Conservation (phyloP, 495 filamentous ascomycete genomes). For the Letharia lupina region DNA sequence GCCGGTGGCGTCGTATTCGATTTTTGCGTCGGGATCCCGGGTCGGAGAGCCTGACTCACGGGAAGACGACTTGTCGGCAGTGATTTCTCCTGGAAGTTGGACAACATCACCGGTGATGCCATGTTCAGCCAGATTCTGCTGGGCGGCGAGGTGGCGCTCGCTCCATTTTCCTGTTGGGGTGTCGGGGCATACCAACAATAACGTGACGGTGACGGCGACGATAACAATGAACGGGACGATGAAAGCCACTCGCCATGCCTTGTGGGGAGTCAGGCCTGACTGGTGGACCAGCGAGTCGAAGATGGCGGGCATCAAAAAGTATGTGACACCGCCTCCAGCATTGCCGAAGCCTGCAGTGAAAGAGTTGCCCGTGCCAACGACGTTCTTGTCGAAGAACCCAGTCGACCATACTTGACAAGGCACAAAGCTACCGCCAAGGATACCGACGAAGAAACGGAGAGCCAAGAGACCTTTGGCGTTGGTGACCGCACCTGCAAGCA, state of each 20-base stretch:
- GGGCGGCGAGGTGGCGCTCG: constrained; percentile 51
- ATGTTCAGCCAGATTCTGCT: constrained; percentile 38
- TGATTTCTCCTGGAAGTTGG: constrained; percentile 46
- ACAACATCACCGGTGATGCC: constrained; percentile 40
- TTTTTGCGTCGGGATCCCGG: constrained; percentile 34
- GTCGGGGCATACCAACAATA: constrained; percentile 73
- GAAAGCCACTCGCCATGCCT: constrained; percentile 80
- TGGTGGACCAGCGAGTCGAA: constrained; percentile 66
- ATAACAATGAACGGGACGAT: constrained; percentile 77
- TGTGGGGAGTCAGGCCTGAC: constrained; percentile 49
- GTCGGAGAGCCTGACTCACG: constrained; percentile 27
- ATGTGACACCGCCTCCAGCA: constrained; percentile 77
- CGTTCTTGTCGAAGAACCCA: constrained; percentile 91
- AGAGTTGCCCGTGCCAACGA: constrained; percentile 86
- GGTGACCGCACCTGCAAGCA: constrained; percentile 67
- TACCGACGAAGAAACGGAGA: constrained; percentile 86
- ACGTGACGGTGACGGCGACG: constrained; percentile 49
- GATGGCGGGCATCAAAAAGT: constrained; percentile 90
- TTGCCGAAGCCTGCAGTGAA: constrained; percentile 84
- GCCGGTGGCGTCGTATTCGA: constrained; percentile 31
- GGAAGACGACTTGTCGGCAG: constrained; percentile 39
- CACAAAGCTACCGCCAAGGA: constrained; percentile 83
- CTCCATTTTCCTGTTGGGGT: constrained; percentile 79
- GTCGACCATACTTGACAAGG: constrained; percentile 97
- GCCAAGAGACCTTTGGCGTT: constrained; percentile 62